Conservation (phyloP, 148 eudicot genomes). For the Salicornia ramosissima region DNA sequence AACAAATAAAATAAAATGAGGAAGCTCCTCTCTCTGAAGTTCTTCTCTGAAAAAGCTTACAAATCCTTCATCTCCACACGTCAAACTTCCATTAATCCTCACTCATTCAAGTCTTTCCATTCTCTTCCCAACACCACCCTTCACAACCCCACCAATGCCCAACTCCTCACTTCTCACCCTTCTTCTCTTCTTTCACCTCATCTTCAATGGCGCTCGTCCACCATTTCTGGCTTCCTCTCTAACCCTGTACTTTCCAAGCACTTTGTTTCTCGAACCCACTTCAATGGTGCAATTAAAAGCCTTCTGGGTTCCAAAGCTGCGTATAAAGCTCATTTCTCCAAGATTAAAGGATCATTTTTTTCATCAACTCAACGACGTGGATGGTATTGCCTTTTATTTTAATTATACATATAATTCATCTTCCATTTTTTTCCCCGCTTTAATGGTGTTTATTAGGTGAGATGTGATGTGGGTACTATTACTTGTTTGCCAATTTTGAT, state of each 20-base stretch:
- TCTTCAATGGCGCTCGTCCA: constrained; percentile 23
- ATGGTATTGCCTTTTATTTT: constrained; percentile 29
- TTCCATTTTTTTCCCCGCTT: background rate
- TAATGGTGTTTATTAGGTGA: background rate
- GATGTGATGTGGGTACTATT: background rate
- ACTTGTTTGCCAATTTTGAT: constrained; percentile 7
- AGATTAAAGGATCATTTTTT: constrained; percentile 19
- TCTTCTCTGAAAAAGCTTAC: constrained; percentile 27
- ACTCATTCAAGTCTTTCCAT: constrained; percentile 6
- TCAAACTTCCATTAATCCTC: constrained; percentile 10
- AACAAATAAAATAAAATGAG: constrained; percentile 31
- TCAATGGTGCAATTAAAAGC: constrained; percentile 24
- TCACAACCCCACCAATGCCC: background rate
- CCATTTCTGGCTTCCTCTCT: constrained; percentile 32
- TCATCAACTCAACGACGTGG: constrained; percentile 23
- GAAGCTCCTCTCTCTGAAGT: constrained; percentile 34
- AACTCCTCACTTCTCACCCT: constrained; percentile 9
- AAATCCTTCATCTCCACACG: constrained; percentile 13
- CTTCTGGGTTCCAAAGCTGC: constrained; percentile 22
- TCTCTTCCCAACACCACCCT: constrained; percentile 22
- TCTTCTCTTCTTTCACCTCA: constrained; percentile 20
- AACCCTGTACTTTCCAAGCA: constrained; percentile 28
- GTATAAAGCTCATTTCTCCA: constrained; percentile 11
- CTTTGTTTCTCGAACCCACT: constrained; percentile 25
- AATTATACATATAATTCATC: background rate